A percentile compares a stretch with the other conserved stretches of the same genome.
These are phyloP conservation scores for Tricholoma sp. DNA, from an alignment of 768 basidiomycete genomes.

Conservation along the genomic window DNA sequence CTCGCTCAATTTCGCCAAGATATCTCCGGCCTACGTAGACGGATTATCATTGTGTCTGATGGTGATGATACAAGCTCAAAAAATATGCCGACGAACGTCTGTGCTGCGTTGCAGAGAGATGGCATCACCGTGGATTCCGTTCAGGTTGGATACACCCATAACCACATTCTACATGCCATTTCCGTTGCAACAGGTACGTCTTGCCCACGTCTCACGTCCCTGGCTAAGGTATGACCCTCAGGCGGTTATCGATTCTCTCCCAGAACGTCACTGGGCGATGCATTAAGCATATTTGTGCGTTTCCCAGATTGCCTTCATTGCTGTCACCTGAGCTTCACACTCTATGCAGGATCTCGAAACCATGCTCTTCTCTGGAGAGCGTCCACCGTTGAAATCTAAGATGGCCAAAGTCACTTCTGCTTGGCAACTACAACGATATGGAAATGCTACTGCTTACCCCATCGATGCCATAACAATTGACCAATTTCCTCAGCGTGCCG, in stretches of 20 bases:
- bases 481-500: conserved; percentile 18
- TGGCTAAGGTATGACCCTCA: conserved; percentile 1
- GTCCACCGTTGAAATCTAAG: conserved; percentile 9
- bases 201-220: not conserved
- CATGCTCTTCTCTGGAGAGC: conserved; percentile 22
- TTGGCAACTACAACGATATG: conserved; percentile 5
- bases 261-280: conserved; percentile 21
- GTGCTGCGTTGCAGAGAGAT: conserved; percentile 13
- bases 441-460: conserved; percentile 6
- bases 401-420: not conserved
- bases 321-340: not conserved
- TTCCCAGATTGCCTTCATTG: not conserved
- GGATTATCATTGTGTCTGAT: conserved; percentile 25
- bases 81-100: conserved; percentile 14
- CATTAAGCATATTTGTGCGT: conserved; percentile 24
- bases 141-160: conserved; percentile 18
- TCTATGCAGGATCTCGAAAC: conserved; percentile 24
- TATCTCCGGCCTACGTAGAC: conserved; percentile 17
- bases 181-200: conserved; percentile 24
- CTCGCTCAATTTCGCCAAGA: conserved; percentile 18
- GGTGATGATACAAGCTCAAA: conserved; percentile 18
- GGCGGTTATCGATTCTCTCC: conserved; percentile 26
- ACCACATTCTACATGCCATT: conserved; percentile 18
- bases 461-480: conserved; percentile 22
- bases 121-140: conserved; percentile 23